phyloP scores from a whole-genome alignment of 78 protist genomes.

The Anaeramoeba ignava region DNA sequence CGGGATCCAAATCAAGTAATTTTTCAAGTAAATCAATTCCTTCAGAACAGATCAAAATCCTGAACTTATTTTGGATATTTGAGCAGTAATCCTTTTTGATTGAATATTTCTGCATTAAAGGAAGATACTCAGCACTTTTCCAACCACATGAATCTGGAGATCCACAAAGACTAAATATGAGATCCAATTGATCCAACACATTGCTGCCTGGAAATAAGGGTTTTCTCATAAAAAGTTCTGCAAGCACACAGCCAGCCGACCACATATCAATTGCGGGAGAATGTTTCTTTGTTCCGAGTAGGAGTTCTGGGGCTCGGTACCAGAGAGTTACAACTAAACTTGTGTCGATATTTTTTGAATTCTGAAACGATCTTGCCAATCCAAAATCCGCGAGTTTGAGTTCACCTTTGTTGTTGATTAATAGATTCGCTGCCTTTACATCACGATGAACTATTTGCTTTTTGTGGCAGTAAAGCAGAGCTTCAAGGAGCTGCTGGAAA shows the following conservation, averaged over 20 bases:
- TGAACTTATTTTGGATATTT: too few species aligned
- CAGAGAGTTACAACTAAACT: slow-evolving; percentile 23
- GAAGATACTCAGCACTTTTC: too few species aligned
- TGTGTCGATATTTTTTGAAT: slow-evolving; percentile 7
- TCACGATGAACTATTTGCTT: background rate
- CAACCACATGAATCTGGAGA: too few species aligned
- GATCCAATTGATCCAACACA: slow-evolving; percentile 6
- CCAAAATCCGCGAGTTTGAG: slow-evolving; percentile 13
- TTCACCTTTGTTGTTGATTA: background rate
- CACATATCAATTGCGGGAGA: slow-evolving; percentile 29
- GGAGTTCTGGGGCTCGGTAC: slow-evolving; percentile 12
- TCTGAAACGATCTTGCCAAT: slow-evolving; percentile 6
- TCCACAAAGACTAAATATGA: too few species aligned
- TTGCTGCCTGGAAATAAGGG: slow-evolving; percentile 7
- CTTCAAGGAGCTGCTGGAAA: slow-evolving; percentile 5
- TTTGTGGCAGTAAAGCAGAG: slow-evolving; percentile 7
- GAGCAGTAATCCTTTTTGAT: too few species aligned
- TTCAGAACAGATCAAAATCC: too few species aligned
- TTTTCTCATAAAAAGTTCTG: background rate
- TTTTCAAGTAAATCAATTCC: too few species aligned
- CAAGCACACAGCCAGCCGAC: slow-evolving; percentile 31
- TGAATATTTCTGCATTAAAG: too few species aligned
- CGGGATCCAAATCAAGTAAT: too few species aligned
- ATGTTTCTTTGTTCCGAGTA: slow-evolving; percentile 9
- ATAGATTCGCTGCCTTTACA: background rate